These are phyloP conservation scores for Penicillium fimorum DNA, from an alignment of 495 filamentous ascomycete genomes.

Conservation along the genomic window DNA sequence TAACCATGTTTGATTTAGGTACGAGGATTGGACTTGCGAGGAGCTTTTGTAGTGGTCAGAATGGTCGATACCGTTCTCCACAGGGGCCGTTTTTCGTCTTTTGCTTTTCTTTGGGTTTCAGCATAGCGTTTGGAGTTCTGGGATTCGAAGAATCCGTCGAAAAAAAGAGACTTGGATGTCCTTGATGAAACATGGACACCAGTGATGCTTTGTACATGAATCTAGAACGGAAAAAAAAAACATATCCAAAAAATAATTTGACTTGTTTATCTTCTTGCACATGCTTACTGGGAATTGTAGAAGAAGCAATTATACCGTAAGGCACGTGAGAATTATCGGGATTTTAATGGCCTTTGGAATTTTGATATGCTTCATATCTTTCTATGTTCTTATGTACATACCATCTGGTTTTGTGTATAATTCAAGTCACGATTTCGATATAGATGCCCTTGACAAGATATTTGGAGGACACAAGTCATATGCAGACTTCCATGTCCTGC, in stretches of 20 bases:
- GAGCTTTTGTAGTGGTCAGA: slow-evolving; percentile 62
- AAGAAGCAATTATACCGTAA: slow-evolving; percentile 2
- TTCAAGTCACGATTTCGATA: too few relatives aligned
- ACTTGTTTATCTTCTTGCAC: slow-evolving; percentile 7
- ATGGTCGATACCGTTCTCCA: slow-evolving; percentile 6
- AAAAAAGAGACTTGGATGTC: slow-evolving; percentile 14
- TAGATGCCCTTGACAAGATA: background rate
- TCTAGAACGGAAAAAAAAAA: slow-evolving; percentile 19
- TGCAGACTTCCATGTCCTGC: background rate
- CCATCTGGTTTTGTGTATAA: too few relatives aligned
- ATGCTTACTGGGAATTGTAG: background rate
- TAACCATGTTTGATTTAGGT: slow-evolving; percentile 51
- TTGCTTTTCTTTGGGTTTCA: slow-evolving; percentile 29
- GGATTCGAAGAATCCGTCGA: slow-evolving; percentile 22
- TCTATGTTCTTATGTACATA: too few relatives aligned
- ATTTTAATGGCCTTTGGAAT: background rate
- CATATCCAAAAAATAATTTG: slow-evolving; percentile 23
- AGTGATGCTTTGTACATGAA: slow-evolving; percentile 22
- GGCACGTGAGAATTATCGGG: slow-evolving; percentile 14
- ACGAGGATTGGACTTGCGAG: slow-evolving; percentile 99
- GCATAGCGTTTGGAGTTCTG: slow-evolving; percentile 49
- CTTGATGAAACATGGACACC: slow-evolving; percentile 11
- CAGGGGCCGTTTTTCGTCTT: slow-evolving; percentile 16
- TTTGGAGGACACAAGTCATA: too few relatives aligned
- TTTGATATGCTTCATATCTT: background rate